phyloP scores from a whole-genome alignment of 805 yeast genomes.

The Debaryomyces prosopidis region DNA sequence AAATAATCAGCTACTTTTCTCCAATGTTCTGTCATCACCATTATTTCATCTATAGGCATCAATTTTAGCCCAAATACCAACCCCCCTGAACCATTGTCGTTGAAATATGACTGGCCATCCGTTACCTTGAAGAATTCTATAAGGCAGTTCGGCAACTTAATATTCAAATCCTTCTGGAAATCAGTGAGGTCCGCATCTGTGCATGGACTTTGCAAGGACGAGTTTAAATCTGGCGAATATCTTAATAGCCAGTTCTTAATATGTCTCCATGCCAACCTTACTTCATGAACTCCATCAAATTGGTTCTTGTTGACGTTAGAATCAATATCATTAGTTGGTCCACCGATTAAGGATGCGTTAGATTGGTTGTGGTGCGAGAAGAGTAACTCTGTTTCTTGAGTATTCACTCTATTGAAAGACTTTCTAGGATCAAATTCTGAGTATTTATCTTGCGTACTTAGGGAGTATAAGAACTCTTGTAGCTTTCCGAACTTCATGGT shows the following conservation, averaged over 20 bases:
- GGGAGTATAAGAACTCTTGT: constrained; percentile 61
- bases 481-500: constrained; percentile 30
- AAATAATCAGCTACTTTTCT: constrained; percentile 60
- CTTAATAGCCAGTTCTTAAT: constrained; percentile 80
- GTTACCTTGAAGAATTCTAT: constrained; percentile 77
- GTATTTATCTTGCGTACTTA: constrained; percentile 68
- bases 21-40: constrained; percentile 84
- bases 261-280: constrained; percentile 82
- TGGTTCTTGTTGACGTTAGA: constrained; percentile 16
- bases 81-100: constrained; percentile 66
- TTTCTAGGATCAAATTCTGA: constrained; percentile 61
- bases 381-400: constrained; percentile 34
- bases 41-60: constrained; percentile 77
- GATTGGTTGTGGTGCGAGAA: constrained; percentile 28
- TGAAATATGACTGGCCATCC: constrained; percentile 85
- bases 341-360: constrained; percentile 18
- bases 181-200: constrained; percentile 77
- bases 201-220: constrained; percentile 75
- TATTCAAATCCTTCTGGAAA: constrained; percentile 78
- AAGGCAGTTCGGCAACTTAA: constrained; percentile 77
- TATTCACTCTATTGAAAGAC: constrained; percentile 43
- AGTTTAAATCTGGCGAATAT: constrained; percentile 78
- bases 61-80: constrained; percentile 78
- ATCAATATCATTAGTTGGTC: constrained; percentile 30
- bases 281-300: constrained; percentile 72